Base-by-base conservation (phyloP, 345 rosid species). In the Salix arbutifolia region DNA sequence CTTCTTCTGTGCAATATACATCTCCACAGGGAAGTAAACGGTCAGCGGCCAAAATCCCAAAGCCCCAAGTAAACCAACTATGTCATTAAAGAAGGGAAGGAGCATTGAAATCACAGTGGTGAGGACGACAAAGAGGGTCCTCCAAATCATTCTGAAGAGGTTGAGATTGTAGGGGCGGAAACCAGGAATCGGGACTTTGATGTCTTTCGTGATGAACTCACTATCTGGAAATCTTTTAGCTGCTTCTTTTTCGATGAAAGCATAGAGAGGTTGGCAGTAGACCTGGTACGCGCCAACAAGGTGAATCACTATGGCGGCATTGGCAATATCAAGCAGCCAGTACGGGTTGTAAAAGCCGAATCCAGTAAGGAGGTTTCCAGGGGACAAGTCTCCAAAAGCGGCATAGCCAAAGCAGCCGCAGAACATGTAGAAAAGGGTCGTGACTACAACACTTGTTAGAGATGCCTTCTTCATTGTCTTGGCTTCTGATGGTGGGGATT, bases 211-310 rank as follows among this genome's bases (percentile, higher is more conserved):
- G 52, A 92, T 61, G 79, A 96, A 91, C 14, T 81, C 73, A 64
- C 91, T 88, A 26, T 91, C 93, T 1, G 92, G 94, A 78, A 37
- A 93, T 71, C 79, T 81, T 25, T 70, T 72, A 2, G 77, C 44
- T 1, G 93, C 91, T 67, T 70, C 11, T 76, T 87, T 91, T 80
- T 95, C 99, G 0, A 95, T 23, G 86, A 95, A 95, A 28, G 94
- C 88, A 18, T 88, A 95, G 16, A 93, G 84, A 38, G 97, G 97
- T 78, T 95, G 99, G 84, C 97, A 91, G 81, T 26, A 93, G 75
- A 95, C 98, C 83, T 95, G 99, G 89, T 95, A 95, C 16, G 97
- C 97, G 8, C 96, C 97, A 4, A 93, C 82, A 21, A 93, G 89
- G 87, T 95, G 99, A 72, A 95, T 74, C 0, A 91, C 90, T 44